Conservation (phyloP, 495 filamentous ascomycete genomes). For the Podospora australis region DNA sequence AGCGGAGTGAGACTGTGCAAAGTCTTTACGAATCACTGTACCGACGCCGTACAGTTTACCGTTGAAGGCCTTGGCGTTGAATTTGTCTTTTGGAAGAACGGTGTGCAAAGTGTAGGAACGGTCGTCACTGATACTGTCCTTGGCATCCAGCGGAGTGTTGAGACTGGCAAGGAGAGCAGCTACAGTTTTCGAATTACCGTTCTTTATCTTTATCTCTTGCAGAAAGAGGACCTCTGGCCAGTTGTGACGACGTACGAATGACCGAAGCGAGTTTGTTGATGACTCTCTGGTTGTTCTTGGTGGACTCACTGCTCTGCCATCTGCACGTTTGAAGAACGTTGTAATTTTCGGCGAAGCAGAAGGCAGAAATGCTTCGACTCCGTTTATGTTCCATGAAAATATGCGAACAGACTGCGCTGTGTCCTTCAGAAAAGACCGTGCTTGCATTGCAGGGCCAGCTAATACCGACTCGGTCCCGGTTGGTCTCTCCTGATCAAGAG, state of each 20-base stretch:
- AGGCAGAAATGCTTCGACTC: slow-evolving; percentile 37
- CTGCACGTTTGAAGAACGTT: slow-evolving; percentile 32
- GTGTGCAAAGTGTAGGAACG: slow-evolving; percentile 37
- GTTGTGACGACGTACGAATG: slow-evolving; percentile 38
- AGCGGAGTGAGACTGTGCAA: slow-evolving; percentile 16
- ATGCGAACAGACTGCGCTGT: slow-evolving; percentile 20
- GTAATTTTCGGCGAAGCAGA: slow-evolving; percentile 29
- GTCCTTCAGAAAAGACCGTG: background rate
- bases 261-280: slow-evolving; percentile 24
- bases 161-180: slow-evolving; percentile 20
- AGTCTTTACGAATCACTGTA: slow-evolving; percentile 39
- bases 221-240: slow-evolving; percentile 44
- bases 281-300: background rate
- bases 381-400: slow-evolving; percentile 49
- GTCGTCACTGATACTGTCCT: slow-evolving; percentile 4
- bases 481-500: too few relatives aligned
- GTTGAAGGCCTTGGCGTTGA: slow-evolving; percentile 43
- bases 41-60: slow-evolving; percentile 48
- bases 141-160: slow-evolving; percentile 25
- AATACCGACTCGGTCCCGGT: too few relatives aligned
- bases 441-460: too few relatives aligned
- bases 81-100: slow-evolving; percentile 39
- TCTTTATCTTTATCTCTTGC: slow-evolving; percentile 48
- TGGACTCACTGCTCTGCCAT: background rate
- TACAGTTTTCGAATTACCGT: slow-evolving; percentile 26